Base-by-base conservation (phyloP, 1,284 basidiomycete species). In the Heterobasidion occidentale region DNA sequence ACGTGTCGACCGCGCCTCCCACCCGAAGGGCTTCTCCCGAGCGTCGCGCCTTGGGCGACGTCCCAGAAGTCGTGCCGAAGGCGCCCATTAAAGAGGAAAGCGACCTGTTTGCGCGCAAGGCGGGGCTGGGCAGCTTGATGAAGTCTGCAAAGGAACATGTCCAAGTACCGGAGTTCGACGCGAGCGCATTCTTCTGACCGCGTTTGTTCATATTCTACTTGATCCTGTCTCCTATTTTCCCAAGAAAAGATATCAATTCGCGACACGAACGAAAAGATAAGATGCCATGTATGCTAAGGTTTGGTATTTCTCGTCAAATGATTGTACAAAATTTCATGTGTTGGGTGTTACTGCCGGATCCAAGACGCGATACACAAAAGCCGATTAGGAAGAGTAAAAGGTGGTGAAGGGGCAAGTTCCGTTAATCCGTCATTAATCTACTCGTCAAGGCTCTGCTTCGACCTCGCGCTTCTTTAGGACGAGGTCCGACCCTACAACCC, bases 61-160 rank as follows among this genome's bases (percentile, higher is more conserved):
- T n/a, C 20, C 50, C 36, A 5, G 15, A 44, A 17, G 51, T 51
- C 15, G 46, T 53, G 15, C 52, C 56, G 46, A 68, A 73, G 44
- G 72, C 71, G 54, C 15, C 19, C 12, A 67, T 75, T 15, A 76
- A 74, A 55, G 75, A 80, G 54, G 80, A 84, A 62, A 77, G 72
- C 14, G 83, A 88, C 67, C 65, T 81, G 47, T 68, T 79, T 45
- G 79, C 83, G 9, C 77, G 83, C 15, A 88, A 90, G 64, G 84
- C 84, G 54, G 90, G 88, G 20, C 71, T 94, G 51, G 92, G 92
- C 4, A 90, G 78, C 63, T 70, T 94, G 65, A 87, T 95, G 73
- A 92, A 90, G 72, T 82, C 88, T 11, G 92, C 92, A n/a, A 93
- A 90, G 65, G 84, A 90, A 62, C 86, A 92, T 67, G 80, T 91